These are phyloP conservation scores for Sugiyamaella grinbergsii DNA, from an alignment of 1,139 yeast species.

Conservation along the genomic window DNA sequence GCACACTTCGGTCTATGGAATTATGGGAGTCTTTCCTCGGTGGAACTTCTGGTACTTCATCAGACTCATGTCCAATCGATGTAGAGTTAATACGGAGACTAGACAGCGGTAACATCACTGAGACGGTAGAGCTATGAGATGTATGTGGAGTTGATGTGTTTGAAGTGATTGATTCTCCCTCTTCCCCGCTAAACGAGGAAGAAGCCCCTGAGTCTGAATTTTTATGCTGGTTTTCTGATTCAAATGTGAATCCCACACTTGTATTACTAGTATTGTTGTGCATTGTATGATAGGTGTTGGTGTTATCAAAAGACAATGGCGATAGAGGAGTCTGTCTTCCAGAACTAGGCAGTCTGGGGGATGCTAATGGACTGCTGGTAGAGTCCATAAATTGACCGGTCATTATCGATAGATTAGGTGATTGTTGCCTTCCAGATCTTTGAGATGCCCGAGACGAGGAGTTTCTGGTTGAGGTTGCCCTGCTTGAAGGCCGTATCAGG, in stretches of 20 bases:
- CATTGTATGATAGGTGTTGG: not conserved
- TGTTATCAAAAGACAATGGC: constrained; percentile 8
- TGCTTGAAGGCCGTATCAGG: constrained; percentile 3
- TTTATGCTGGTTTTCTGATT: constrained; percentile 5
- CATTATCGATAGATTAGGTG: constrained; percentile 12
- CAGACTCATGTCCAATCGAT: not conserved
- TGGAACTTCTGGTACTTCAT: constrained; percentile 9
- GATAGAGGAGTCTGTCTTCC: constrained; percentile 10
- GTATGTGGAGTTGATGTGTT: constrained; percentile 14
- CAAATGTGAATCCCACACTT: constrained; percentile 6
- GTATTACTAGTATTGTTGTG: constrained; percentile 2
- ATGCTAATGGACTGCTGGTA: constrained; percentile 1
- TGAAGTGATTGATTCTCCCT: not conserved
- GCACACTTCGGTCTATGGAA: constrained; percentile 2
- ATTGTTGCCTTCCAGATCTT: constrained; percentile 1
- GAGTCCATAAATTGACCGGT: constrained; percentile 7
- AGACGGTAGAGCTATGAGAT: constrained; percentile 12
- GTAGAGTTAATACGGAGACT: constrained; percentile 4
- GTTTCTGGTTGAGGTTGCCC: constrained; percentile 8
- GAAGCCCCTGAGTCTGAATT: constrained; percentile 3
- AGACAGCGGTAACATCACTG: constrained; percentile 12
- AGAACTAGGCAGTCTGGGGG: constrained; percentile 5
- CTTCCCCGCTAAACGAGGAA: constrained; percentile 1
- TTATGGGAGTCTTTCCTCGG: constrained; percentile 17
- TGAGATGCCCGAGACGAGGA: constrained; percentile 12